phyloP scores from a whole-genome alignment of 768 basidiomycete species.

The Pisolithus orientalis region DNA sequence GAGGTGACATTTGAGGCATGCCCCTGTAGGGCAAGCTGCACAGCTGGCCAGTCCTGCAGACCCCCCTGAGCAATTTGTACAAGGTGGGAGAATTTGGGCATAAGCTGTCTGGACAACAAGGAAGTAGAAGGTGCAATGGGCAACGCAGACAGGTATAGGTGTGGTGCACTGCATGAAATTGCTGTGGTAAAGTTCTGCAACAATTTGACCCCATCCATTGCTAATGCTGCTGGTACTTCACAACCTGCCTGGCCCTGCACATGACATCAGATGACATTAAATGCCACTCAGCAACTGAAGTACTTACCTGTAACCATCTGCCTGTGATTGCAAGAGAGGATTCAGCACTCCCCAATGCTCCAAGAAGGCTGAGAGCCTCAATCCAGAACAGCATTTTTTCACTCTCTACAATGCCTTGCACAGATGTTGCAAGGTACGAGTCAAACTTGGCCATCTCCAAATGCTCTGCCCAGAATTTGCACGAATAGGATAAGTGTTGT shows the following conservation, averaged over 20 bases:
- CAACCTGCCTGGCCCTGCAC: neutral
- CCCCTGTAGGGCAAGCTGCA: no score
- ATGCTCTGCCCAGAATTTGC: conserved; percentile 9
- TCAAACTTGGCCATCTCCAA: neutral
- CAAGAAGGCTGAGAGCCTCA: neutral
- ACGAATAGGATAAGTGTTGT: conserved; percentile 4
- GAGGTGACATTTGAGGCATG: no score
- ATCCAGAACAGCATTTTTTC: conserved; percentile 7
- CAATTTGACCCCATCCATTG: conserved; percentile 7
- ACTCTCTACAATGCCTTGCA: neutral
- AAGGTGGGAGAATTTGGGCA: no score
- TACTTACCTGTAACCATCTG: neutral
- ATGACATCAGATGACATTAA: neutral
- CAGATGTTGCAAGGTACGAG: neutral
- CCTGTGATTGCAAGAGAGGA: neutral
- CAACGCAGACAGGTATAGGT: no score
- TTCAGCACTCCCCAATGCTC: neutral
- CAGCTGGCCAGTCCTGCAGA: no score
- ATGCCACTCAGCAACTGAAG: neutral
- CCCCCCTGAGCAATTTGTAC: no score
- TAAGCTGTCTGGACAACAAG: no score
- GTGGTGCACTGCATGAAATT: neutral
- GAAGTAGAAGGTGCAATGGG: no score
- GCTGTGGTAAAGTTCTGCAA: conserved; percentile 6
- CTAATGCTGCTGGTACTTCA: neutral